Percentiles rank a stretch among this genome's conserved stretches.
Evolutionary conservation across 805 yeast species (phyloP).

Genomic region (Phaffomyces thermotolerans): DNA sequence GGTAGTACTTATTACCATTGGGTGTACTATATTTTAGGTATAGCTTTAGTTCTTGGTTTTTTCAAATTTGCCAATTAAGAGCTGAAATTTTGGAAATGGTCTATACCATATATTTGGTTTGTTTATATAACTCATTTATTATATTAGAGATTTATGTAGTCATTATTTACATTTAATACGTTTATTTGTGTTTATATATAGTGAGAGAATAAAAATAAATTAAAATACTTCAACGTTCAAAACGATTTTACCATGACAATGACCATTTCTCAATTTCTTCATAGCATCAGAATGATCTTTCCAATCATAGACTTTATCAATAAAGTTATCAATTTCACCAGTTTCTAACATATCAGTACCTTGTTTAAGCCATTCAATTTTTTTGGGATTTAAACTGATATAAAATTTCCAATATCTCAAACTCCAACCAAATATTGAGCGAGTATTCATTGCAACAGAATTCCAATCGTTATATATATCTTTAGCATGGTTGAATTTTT

Average conservation of each 20-base stretch:
- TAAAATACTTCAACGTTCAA: constrained; percentile 35
- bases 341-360: constrained; percentile 40
- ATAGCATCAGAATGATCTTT: constrained; percentile 49
- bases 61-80: constrained; percentile 13
- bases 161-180: too few species aligned
- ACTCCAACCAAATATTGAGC: constrained; percentile 24
- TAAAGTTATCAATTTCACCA: constrained; percentile 33
- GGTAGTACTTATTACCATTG: constrained; percentile 9
- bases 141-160: too few species aligned
- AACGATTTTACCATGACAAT: constrained; percentile 67
- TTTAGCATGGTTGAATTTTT: constrained; percentile 31
- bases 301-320: constrained; percentile 54
- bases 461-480: constrained; percentile 32
- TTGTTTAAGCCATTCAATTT: constrained; percentile 31
- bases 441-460: constrained; percentile 27
- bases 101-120: neutral
- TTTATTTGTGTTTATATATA: neutral
- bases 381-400: constrained; percentile 26
- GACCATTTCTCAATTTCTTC: constrained; percentile 41
- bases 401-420: constrained; percentile 30
- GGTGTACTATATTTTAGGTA: constrained; percentile 28
- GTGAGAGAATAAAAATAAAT: neutral
- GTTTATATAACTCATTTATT: too few species aligned
- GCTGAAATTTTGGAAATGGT: too few species aligned
- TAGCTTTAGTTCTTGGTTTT: constrained; percentile 25